Evolutionary conservation across 2,329 filamentous ascomycete species (phyloP).

Genomic region (Trichoderma koningiopsis): DNA sequence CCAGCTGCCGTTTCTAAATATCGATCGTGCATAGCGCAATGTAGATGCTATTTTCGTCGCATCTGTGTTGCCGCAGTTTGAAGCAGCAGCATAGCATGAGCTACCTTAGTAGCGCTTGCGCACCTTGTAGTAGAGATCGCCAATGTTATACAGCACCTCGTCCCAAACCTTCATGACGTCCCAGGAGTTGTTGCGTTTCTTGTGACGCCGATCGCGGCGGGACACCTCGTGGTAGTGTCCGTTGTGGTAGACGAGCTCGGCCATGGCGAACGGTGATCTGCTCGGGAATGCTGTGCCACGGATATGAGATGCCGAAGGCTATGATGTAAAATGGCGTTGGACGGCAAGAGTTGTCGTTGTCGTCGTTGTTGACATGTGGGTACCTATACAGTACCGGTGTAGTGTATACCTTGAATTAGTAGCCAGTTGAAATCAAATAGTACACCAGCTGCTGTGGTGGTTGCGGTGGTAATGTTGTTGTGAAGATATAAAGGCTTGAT

Average conservation of each 20-base stretch:
- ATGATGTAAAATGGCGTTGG: background rate
- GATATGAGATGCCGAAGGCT: conserved; percentile 2
- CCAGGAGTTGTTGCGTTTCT: conserved; percentile 33
- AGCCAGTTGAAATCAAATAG: background rate
- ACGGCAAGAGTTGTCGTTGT: background rate
- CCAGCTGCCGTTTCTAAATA: background rate
- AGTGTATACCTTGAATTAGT: background rate
- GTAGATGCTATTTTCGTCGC: background rate
- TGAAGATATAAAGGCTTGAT: background rate
- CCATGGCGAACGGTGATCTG: conserved; percentile 16
- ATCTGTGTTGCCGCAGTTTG: background rate
- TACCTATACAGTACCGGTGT: background rate
- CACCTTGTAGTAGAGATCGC: conserved; percentile 43
- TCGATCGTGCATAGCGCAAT: background rate
- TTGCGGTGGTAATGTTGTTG: background rate
- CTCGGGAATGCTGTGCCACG: conserved; percentile 6
- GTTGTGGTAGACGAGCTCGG: conserved; percentile 36
- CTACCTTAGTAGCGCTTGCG: conserved; percentile 30
- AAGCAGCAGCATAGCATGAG: background rate
- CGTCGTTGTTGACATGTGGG: background rate
- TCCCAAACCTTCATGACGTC: conserved; percentile 44
- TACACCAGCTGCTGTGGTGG: background rate
- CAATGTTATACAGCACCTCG: conserved; percentile 43
- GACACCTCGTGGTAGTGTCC: conserved; percentile 35
- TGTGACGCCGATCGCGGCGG: conserved; percentile 23